Evolutionary conservation across 768 basidiomycete genomes (phyloP), one percentile per base, ranked within the genome.

Genomic region (Zangia roseola): DNA sequence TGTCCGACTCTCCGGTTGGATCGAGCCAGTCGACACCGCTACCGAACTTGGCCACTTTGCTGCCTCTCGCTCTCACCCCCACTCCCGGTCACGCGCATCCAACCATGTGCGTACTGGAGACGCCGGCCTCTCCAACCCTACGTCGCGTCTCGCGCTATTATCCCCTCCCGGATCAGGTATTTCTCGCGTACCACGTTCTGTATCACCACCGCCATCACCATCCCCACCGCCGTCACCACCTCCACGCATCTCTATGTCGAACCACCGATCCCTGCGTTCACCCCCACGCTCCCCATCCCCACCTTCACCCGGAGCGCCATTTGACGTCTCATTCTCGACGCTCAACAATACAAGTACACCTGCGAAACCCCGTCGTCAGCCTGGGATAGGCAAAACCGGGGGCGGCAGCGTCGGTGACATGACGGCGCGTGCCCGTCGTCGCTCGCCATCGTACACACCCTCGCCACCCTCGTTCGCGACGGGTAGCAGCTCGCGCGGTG

Each of bases 1-100:
- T 7, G 72, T 82, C 24, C 77, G 83, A 17, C 73, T 76, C 45
- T 61, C 65, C 0, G 84, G 83, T 0, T 79, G 74, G 68, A 83
- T 87, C 31, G 69, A 74, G 20, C 65, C 70, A 3, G 79, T 80
- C 9, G 81, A 85, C 52, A 69, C 80, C 50, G 72, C 74, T 5
- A 55, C 64, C 3, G 83, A 86, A 54, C 58, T 86, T 6, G 67
- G 71, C 13, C 73, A 72, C 0, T 86, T 81, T 55, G 73, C 76
- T 41, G 62, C 62, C 10, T 74, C 65, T 20, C 64, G 52, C 16
- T 23, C 52, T 17, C 48, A 45, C 17, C 10, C 43, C 16, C 42
- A n/a, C n/a, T n/a, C n/a, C n/a, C n/a, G 26, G 14, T 38, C 50
- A 24, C 50, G 35, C 10, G 16, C 40, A 3, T 26, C 9, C 26